Base-by-base conservation (phyloP, 192 early-diverging fungal species). In the Coemansia sp. region DNA sequence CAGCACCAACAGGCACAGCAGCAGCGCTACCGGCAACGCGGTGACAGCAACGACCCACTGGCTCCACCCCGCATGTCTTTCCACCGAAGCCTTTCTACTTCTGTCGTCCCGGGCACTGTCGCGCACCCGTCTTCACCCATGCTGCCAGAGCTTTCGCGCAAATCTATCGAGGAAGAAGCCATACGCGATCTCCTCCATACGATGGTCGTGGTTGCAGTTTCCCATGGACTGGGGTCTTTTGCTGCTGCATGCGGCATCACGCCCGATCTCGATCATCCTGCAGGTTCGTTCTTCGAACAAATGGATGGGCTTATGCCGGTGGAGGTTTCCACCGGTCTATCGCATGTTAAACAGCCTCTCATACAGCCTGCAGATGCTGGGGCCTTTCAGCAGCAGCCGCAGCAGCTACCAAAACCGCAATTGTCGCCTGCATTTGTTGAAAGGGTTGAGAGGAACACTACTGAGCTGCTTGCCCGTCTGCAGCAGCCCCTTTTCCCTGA, bases 171-270 rank as follows among this genome's bases (percentile, higher is more conserved):
- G 16, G 70, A 78, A 50, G 56, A 51, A 22, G 76, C 76, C 7
- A 44, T 78, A 6, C 69, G 76, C 34, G 76, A 78, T 48, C 67
- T 78, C 2, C 52, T 78, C 24, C 76, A 78, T 22, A 50, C 63
- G 12, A 57, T 69, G 6, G 67, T 78, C 5, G 55, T 73, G 26
- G 61, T 69, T 34, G 63, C 76, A 3, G 76, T 78, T n/a, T 70
- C 62, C 6, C 76, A 78, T 22, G 67, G 76, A 3, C 67, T 78
- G 60, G 56, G 70, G 5, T 54, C 66, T 48, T 67, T 78, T 58
- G 76, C 67, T 16, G 28, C 52, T 4, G 69, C 76, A 18, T 73
- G 76, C 25, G 76, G 76, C 1, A 59, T 78, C 22, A 25, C 60
- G 12, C 70, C 76, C n/a, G 76, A 78, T 24, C 50, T 78, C 23